Percentiles rank a stretch among this genome's conserved stretches.
Evolutionary conservation across 2,329 filamentous ascomycete genomes (phyloP).

Genomic region (Paracoccidioides lutzii): DNA sequence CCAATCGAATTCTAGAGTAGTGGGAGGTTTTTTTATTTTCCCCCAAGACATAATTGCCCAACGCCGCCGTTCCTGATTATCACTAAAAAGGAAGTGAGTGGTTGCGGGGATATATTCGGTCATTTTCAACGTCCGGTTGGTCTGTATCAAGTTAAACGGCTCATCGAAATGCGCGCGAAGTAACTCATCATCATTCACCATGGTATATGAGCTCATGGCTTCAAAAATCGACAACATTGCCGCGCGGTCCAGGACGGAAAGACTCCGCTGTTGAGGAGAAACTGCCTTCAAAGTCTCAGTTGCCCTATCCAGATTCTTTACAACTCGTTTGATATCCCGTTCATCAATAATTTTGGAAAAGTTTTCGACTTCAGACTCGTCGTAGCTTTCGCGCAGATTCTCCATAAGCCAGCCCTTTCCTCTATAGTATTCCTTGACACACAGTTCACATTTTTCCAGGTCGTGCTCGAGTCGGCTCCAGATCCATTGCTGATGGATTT

Average conservation of each 20-base stretch:
- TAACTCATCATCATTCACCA: slow-evolving; percentile 47
- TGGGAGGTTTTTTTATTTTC: slow-evolving; percentile 51
- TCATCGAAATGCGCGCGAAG: slow-evolving; percentile 56
- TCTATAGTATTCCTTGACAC: slow-evolving; percentile 62
- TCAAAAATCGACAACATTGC: slow-evolving; percentile 77
- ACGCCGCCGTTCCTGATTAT: slow-evolving; percentile 47
- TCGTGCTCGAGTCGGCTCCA: slow-evolving; percentile 43
- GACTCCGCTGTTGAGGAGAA: slow-evolving; percentile 38
- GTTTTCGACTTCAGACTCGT: slow-evolving; percentile 34
- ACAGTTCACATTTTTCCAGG: slow-evolving; percentile 54
- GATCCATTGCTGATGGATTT: slow-evolving; percentile 49
- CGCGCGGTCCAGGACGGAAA: slow-evolving; percentile 40
- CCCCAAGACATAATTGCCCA: slow-evolving; percentile 61
- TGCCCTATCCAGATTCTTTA: slow-evolving; percentile 45
- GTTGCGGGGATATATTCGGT: slow-evolving; percentile 67
- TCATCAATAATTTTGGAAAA: slow-evolving; percentile 47
- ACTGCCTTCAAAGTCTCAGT: slow-evolving; percentile 40
- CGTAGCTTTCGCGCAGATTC: slow-evolving; percentile 45
- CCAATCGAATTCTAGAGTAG: slow-evolving; percentile 71
- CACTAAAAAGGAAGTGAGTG: slow-evolving; percentile 70
- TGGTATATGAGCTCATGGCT: slow-evolving; percentile 69
- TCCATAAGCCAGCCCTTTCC: slow-evolving; percentile 51
- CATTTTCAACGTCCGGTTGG: slow-evolving; percentile 65
- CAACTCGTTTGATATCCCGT: slow-evolving; percentile 50
- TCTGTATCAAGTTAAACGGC: slow-evolving; percentile 70